Percentiles rank a stretch among this genome's conserved stretches.
phyloP scores from a whole-genome alignment of 1,139 yeast genomes.

The Geotrichum fermentans region DNA sequence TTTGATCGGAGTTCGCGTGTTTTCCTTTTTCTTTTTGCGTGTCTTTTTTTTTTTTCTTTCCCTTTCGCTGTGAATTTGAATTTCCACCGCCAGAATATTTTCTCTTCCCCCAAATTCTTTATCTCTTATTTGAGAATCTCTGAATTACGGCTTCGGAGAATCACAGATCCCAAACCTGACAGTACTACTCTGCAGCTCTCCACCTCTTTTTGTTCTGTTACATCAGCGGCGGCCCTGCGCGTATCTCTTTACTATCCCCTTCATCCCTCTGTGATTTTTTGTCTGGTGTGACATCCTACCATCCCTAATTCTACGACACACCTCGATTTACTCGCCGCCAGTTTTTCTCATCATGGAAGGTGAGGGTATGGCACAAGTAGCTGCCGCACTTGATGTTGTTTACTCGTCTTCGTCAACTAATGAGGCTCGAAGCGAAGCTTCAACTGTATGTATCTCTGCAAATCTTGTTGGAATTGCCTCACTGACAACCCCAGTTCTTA shows the following conservation, averaged over 20 bases:
- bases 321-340: background rate
- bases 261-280: background rate
- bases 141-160: no score
- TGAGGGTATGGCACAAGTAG: slow-evolving; percentile 42
- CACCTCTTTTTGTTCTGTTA: no score
- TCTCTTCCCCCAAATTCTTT: background rate
- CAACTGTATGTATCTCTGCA: background rate
- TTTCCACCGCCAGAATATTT: background rate
- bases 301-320: background rate
- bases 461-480: background rate
- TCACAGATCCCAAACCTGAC: no score
- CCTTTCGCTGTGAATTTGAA: background rate
- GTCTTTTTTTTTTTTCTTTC: no score
- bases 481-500: slow-evolving; percentile 43
- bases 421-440: slow-evolving; percentile 39
- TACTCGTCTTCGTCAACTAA: slow-evolving; percentile 70
- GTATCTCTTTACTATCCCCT: background rate
- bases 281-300: background rate
- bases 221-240: no score
- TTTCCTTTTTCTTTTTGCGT: background rate
- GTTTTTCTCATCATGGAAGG: slow-evolving; percentile 28
- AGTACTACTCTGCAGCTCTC: no score
- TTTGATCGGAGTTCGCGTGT: no score
- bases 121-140: background rate
- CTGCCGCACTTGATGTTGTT: slow-evolving; percentile 71